phyloP scores from a whole-genome alignment of 345 rosid genomes.

The Citrus glauca region DNA sequence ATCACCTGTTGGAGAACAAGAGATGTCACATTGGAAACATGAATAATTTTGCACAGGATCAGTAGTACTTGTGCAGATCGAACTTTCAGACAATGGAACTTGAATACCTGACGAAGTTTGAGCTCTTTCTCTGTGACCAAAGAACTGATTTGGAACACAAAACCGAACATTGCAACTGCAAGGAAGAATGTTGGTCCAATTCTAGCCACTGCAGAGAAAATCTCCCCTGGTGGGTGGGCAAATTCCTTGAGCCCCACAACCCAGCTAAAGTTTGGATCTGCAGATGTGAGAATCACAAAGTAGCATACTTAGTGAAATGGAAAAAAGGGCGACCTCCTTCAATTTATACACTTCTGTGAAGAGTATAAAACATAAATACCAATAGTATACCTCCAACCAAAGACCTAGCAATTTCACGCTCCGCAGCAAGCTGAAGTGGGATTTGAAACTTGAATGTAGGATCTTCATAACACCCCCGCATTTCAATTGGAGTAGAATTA shows the following conservation, averaged over 20 bases:
- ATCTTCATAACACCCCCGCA: conserved; percentile 64
- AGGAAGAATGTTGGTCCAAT: conserved; percentile 84
- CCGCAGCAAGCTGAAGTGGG: conserved; percentile 88
- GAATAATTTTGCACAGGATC: neutral
- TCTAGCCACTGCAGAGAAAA: conserved; percentile 38
- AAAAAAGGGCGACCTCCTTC: neutral
- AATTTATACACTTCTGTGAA: neutral
- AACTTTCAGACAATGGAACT: conserved; percentile 7
- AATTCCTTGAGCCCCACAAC: conserved; percentile 73
- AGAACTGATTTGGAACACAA: conserved; percentile 75
- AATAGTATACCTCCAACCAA: conserved; percentile 54
- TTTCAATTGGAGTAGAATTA: conserved; percentile 60
- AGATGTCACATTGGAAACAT: neutral
- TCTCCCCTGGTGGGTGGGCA: conserved; percentile 64
- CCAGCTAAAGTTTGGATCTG: conserved; percentile 75
- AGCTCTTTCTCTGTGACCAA: conserved; percentile 88
- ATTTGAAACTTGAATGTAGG: conserved; percentile 83
- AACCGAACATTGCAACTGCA: conserved; percentile 86
- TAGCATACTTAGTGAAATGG: neutral
- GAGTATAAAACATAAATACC: neutral
- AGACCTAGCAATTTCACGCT: conserved; percentile 88
- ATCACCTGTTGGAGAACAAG: conserved; percentile 52
- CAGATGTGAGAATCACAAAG: conserved; percentile 17
- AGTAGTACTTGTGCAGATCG: neutral
- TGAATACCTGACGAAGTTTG: conserved; percentile 84